A percentile compares a stretch with the other conserved stretches of the same genome.
Conservation (phyloP, 208 protist species). For the Phytomonas sp. region DNA sequence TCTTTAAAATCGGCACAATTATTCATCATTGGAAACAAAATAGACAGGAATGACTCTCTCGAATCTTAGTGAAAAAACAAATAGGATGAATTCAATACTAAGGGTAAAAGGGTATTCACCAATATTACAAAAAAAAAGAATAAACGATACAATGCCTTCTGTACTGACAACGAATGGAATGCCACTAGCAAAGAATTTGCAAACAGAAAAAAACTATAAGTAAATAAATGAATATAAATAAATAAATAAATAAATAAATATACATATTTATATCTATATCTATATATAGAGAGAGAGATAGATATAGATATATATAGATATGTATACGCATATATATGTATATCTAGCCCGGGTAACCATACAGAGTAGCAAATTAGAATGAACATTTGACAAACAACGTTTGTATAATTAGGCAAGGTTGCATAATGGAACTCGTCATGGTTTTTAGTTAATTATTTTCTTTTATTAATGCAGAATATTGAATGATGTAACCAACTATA, state of each 20-base stretch:
- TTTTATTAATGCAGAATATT: slow-evolving; percentile 7
- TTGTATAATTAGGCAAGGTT: neutral
- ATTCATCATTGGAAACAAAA: slow-evolving; percentile 1
- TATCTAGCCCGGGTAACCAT: neutral
- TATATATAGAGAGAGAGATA: slow-evolving; percentile 1
- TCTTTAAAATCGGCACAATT: neutral
- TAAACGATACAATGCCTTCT: slow-evolving; percentile 1
- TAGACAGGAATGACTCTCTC: neutral
- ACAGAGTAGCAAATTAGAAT: neutral
- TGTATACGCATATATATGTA: slow-evolving; percentile 6
- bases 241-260: neutral
- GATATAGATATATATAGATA: slow-evolving; percentile 10
- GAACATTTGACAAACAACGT: neutral
- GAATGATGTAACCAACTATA: neutral
- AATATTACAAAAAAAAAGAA: neutral
- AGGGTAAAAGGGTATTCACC: neutral
- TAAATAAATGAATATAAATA: slow-evolving; percentile 4
- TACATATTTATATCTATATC: neutral
- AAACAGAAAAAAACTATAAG: slow-evolving; percentile 5
- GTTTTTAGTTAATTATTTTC: neutral
- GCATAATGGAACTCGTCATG: neutral
- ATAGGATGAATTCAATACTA: neutral
- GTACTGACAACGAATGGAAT: neutral
- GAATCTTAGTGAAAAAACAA: neutral
- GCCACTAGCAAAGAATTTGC: neutral